Evolutionary conservation across 257 asterid species (phyloP).

Genomic region (Paraleonurus japonicus): DNA sequence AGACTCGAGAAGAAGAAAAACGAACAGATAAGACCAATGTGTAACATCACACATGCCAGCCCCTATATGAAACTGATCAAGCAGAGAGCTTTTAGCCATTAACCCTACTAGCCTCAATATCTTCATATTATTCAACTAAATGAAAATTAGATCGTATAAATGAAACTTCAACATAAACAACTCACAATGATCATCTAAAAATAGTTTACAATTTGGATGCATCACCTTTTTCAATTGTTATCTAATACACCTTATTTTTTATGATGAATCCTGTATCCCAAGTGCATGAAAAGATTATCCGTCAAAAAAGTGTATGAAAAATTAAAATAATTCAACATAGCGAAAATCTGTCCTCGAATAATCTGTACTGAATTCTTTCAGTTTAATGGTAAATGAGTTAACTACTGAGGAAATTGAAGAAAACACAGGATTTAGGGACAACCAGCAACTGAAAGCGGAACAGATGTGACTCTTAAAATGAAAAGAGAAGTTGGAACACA

Average conservation of each 20-base stretch:
- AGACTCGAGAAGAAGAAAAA: background rate
- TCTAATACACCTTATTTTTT: background rate
- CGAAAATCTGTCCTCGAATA: background rate
- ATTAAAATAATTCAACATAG: background rate
- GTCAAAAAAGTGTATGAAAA: constrained; percentile 4
- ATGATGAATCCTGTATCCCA: background rate
- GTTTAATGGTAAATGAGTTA: background rate
- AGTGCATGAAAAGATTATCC: constrained; percentile 4
- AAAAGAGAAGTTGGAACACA: background rate
- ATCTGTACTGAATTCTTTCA: background rate
- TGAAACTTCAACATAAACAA: background rate
- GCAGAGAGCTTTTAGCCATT: background rate
- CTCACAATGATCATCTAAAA: background rate
- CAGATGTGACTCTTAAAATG: background rate
- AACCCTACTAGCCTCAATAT: background rate
- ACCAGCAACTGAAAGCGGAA: background rate
- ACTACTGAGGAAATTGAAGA: constrained; percentile 8
- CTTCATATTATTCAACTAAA: background rate
- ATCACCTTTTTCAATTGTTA: constrained; percentile 1
- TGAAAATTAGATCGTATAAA: background rate
- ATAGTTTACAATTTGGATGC: background rate
- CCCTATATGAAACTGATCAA: background rate
- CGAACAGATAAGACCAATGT: background rate
- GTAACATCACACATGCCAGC: background rate
- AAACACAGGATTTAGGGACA: background rate